phyloP scores from a whole-genome alignment of 371 early-diverging fungal species.

The Apophysomyces ossiformis region DNA sequence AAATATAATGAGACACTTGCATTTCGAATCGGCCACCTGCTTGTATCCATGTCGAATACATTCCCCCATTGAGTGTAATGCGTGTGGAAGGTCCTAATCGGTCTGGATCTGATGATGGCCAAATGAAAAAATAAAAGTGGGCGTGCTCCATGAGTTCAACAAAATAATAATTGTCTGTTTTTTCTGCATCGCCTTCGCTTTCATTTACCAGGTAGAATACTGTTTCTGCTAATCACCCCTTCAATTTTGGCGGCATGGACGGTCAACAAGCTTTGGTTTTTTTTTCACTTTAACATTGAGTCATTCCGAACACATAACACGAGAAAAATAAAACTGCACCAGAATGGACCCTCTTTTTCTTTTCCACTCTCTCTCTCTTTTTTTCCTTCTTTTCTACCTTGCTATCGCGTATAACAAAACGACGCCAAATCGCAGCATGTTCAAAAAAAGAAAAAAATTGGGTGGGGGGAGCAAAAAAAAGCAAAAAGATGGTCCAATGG shows the following conservation, averaged over 20 bases:
- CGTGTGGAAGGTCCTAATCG: constrained; percentile 25
- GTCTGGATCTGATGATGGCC: constrained; percentile 12
- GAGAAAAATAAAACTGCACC: neutral
- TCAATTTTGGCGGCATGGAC: constrained; percentile 5
- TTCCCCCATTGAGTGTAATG: constrained; percentile 29
- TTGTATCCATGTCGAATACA: constrained; percentile 22
- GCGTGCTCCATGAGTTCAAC: neutral
- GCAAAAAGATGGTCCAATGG: neutral
- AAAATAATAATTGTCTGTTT: neutral
- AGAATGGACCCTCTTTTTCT: too few species aligned
- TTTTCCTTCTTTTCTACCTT: neutral
- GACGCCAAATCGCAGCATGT: neutral
- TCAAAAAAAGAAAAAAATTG: neutral
- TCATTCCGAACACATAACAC: neutral
- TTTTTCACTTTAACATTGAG: neutral
- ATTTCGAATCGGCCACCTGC: constrained; percentile 30
- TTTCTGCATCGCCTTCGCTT: too few species aligned
- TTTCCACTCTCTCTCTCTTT: neutral
- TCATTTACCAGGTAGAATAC: constrained; percentile 23
- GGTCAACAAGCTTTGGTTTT: neutral
- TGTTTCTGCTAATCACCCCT: constrained; percentile 18
- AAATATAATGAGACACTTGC: too few species aligned
- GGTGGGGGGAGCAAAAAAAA: too few species aligned
- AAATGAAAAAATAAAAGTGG: neutral
- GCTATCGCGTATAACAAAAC: neutral